Evolutionary conservation across 805 yeast genomes (phyloP).

Genomic region (Ogataea nitratoaversa): DNA sequence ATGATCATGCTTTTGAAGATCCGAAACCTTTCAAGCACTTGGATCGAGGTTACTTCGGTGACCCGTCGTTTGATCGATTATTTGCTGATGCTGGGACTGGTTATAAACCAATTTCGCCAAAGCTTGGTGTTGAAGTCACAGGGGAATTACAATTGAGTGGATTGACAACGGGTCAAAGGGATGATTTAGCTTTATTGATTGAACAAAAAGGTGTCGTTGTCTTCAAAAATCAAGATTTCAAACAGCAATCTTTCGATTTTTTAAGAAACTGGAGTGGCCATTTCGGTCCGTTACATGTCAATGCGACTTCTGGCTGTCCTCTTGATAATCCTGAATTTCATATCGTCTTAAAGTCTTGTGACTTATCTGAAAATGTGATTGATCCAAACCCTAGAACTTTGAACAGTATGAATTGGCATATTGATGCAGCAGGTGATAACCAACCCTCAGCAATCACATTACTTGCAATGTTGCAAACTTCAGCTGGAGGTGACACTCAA

Average conservation of each 20-base stretch:
- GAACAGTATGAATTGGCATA: slow-evolving; percentile 51
- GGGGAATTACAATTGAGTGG: slow-evolving; percentile 55
- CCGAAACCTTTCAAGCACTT: slow-evolving; percentile 45
- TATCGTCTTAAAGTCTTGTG: slow-evolving; percentile 51
- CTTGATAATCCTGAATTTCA: slow-evolving; percentile 52
- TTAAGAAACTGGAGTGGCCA: slow-evolving; percentile 48
- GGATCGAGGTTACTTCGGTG: slow-evolving; percentile 59
- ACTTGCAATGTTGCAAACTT: slow-evolving; percentile 49
- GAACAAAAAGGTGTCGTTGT: slow-evolving; percentile 55
- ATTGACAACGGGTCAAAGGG: slow-evolving; percentile 48
- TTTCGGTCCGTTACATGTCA: slow-evolving; percentile 66
- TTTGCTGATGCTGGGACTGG: slow-evolving; percentile 29
- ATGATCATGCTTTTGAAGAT: slow-evolving; percentile 33
- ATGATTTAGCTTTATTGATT: slow-evolving; percentile 61
- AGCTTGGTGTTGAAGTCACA: slow-evolving; percentile 56
- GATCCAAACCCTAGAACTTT: slow-evolving; percentile 35
- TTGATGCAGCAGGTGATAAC: slow-evolving; percentile 65
- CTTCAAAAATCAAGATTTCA: slow-evolving; percentile 61
- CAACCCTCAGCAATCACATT: slow-evolving; percentile 69
- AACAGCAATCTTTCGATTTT: slow-evolving; percentile 44
- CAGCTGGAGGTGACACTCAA: slow-evolving; percentile 64
- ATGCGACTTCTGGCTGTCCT: slow-evolving; percentile 69
- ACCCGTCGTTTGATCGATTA: slow-evolving; percentile 45
- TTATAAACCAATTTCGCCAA: slow-evolving; percentile 51
- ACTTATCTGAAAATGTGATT: too few relatives aligned